phyloP scores from a whole-genome alignment of 176 grass and related monocot species.

The Cenchrus purpureus region DNA sequence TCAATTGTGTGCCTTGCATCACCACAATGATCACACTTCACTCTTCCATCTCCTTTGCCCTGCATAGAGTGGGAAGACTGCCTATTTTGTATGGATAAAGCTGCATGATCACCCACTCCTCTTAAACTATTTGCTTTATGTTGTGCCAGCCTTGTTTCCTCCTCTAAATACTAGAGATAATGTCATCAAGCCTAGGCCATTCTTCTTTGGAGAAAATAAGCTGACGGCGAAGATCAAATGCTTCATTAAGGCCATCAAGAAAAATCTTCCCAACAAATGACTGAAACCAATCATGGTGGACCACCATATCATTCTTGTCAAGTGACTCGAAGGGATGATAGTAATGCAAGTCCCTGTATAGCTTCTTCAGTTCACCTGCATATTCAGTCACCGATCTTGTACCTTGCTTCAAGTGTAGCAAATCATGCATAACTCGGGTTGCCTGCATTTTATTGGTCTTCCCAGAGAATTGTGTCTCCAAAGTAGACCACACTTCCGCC shows the following conservation, averaged over 20 bases:
- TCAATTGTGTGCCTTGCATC: background rate
- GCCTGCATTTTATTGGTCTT: no score
- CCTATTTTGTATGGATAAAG: background rate
- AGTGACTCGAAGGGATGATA: background rate
- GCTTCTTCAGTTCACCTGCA: background rate
- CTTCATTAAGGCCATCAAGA: background rate
- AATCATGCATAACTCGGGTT: no score
- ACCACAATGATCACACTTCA: background rate
- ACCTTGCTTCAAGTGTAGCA: background rate
- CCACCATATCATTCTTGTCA: background rate
- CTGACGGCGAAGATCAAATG: background rate
- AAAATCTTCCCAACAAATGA: background rate
- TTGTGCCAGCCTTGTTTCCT: background rate
- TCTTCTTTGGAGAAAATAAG: background rate
- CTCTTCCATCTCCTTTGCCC: background rate
- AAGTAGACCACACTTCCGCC: no score
- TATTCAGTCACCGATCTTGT: background rate
- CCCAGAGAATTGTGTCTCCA: no score
- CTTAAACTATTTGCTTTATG: background rate
- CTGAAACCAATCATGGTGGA: background rate
- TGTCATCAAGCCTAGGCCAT: background rate
- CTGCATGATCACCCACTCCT: background rate
- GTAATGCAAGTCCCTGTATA: background rate
- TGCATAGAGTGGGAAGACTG: rapidly evolving
- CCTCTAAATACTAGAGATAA: background rate